Evolutionary conservation across 371 early-diverging fungal genomes (phyloP).

Genomic region (Phascolomyces articulosus): DNA sequence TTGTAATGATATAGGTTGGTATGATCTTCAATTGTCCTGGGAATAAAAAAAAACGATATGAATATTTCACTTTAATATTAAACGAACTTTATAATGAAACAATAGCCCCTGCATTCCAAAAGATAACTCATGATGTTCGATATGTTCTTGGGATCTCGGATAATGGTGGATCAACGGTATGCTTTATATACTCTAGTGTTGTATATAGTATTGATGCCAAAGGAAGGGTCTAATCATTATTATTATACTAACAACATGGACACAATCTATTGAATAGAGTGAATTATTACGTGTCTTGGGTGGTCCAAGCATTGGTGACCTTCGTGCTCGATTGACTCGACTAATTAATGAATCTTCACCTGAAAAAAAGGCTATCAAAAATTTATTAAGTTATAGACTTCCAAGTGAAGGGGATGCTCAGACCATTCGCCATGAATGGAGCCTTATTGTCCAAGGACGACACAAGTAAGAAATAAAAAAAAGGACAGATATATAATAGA

Average conservation of each 20-base stretch:
- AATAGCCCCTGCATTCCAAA: conserved; percentile 42
- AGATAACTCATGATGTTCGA: conserved; percentile 57
- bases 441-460: conserved; percentile 64
- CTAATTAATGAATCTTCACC: conserved; percentile 49
- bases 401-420: conserved; percentile 50
- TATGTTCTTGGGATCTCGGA: conserved; percentile 65
- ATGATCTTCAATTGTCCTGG: too few species aligned
- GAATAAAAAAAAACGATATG: too few species aligned
- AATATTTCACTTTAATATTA: too few species aligned
- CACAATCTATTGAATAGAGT: conserved; percentile 25
- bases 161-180: conserved; percentile 57
- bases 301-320: conserved; percentile 73
- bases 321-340: conserved; percentile 61
- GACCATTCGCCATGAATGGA: conserved; percentile 64
- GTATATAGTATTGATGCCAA: neutral
- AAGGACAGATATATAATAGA: neutral
- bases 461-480: conserved; percentile 40
- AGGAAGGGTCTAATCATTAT: neutral
- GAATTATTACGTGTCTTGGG: conserved; percentile 68
- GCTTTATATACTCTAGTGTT: neutral
- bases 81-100: too few species aligned
- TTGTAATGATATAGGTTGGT: conserved; percentile 54
- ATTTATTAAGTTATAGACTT: conserved; percentile 64
- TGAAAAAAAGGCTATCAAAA: conserved; percentile 58
- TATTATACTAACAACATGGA: neutral